Base-by-base conservation (phyloP, 2,329 filamentous ascomycete species). In the Cordyceps militaris region DNA sequence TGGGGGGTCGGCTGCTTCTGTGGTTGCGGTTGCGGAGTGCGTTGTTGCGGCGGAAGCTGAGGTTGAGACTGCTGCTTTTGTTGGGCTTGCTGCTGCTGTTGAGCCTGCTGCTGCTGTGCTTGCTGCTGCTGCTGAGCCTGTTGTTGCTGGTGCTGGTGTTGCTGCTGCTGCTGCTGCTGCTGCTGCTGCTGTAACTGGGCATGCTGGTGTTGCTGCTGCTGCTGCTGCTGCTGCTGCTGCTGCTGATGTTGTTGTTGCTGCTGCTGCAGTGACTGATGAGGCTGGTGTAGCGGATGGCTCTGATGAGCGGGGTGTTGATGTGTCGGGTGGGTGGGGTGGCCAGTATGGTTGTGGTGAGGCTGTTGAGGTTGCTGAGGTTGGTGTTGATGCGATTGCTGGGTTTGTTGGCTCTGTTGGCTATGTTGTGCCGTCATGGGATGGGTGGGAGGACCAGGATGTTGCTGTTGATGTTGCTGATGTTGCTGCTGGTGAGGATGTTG, bases 231-330 rank as follows among this genome's bases (percentile, higher is more conserved):
- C 16, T 71, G 70, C n/a, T 67, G 65, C 51, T 67, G 66, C 28
- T 72, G 70, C 14, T 67, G 65, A 4, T 66, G 70, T 36, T 72
- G 72, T 14, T 70, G 66, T 5, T 64, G 71, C 2, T 68, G 66
- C 16, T 66, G 64, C 28, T 66, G 66, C 21, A 66, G 56, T 10
- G 50, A 57, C 28, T 57, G 65, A 11, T 66, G 60, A 8, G 59
- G 64, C 4, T 64, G 64, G 32, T 65, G 66, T 14, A 65, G 63
- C 26, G 64, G 62, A 21, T 64, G 63, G 30, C 64, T 65, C 21
- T 62, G 59, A n/a, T 58, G 59, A 3, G 61, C 53, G n/a, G 70
- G 66, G 10, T 67, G 65, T 13, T 64, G 63, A 28, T 64, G 63
- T 11, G 60, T 60, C 16, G 65, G 65, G 30, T 67, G 67, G 6